Conservation (phyloP, 1,284 basidiomycete genomes). For the Tilletia indica region DNA sequence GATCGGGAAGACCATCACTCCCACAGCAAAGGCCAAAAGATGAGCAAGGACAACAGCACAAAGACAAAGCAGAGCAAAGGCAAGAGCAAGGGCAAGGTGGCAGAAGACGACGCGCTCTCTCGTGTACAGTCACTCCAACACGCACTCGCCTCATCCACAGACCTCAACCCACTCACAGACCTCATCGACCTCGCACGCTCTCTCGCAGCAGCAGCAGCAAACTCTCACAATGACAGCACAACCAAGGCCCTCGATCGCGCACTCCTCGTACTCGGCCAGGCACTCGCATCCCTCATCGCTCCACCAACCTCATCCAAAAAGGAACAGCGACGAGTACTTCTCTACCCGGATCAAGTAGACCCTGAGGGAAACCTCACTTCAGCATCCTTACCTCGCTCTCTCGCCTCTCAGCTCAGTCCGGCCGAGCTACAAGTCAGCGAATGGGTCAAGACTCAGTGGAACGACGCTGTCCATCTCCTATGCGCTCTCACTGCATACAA, state of each 20-base stretch:
- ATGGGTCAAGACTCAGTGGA: conserved; percentile 49
- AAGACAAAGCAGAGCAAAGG: background rate
- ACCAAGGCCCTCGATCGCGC: conserved; percentile 30
- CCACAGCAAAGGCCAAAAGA: background rate
- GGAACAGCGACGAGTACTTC: background rate
- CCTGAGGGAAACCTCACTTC: conserved; percentile 13
- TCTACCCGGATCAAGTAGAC: conserved; percentile 15
- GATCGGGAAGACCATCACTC: background rate
- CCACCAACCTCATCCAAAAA: background rate
- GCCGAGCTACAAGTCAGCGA: conserved; percentile 33
- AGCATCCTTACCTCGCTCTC: background rate
- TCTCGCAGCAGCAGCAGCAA: conserved; percentile 18
- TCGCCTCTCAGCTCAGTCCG: conserved; percentile 22
- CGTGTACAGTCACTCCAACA: conserved; percentile 27
- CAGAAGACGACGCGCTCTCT: background rate
- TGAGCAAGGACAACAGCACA: background rate
- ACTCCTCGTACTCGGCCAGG: conserved; percentile 31
- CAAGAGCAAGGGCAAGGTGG: background rate
- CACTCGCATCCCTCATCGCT: conserved; percentile 22
- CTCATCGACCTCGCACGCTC: conserved; percentile 32
- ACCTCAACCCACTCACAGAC: conserved; percentile 47
- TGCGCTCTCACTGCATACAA: conserved; percentile 33
- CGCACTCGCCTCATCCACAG: conserved; percentile 36
- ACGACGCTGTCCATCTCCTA: conserved; percentile 39
- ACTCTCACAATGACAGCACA: background rate